These are phyloP conservation scores for Pseudogymnoascus sp. DNA, from an alignment of 2,329 filamentous ascomycete genomes.

Conservation along the genomic window DNA sequence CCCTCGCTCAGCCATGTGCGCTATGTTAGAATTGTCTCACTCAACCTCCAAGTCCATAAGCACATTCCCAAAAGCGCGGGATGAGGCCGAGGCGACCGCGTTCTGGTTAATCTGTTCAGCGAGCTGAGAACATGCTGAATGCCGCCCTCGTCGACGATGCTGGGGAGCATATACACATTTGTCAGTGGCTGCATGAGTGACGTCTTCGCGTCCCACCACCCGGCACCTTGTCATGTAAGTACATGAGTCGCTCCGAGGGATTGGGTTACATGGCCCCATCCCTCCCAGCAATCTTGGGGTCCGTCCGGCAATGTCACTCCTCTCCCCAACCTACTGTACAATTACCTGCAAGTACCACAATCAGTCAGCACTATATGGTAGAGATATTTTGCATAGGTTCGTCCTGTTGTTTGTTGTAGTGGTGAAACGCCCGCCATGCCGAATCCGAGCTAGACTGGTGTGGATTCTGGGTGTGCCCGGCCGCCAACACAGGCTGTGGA, in stretches of 20 bases:
- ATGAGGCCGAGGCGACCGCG: not conserved
- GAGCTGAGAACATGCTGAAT: not conserved
- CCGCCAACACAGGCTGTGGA: not conserved
- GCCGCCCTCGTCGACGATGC: not conserved
- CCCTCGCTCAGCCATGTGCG: not conserved
- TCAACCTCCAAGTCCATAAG: no score
- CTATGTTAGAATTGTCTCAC: not conserved
- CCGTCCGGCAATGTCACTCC: not conserved
- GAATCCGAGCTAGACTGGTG: not conserved
- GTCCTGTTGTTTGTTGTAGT: not conserved
- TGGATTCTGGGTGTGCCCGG: not conserved
- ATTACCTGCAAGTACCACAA: not conserved
- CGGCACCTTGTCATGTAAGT: not conserved
- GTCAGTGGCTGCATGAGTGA: conserved; percentile 6
- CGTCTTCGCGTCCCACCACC: not conserved
- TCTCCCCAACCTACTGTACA: not conserved
- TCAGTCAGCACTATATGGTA: no score
- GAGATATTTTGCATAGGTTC: not conserved
- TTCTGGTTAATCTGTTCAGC: not conserved
- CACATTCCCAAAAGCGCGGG: not conserved
- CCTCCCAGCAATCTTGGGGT: not conserved
- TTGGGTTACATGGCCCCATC: not conserved
- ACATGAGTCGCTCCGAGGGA: not conserved
- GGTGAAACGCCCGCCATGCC: not conserved
- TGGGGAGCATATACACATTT: conserved; percentile 1